Conservation (phyloP, 2,329 filamentous ascomycete species). For the Cytospora paraplurivora region DNA sequence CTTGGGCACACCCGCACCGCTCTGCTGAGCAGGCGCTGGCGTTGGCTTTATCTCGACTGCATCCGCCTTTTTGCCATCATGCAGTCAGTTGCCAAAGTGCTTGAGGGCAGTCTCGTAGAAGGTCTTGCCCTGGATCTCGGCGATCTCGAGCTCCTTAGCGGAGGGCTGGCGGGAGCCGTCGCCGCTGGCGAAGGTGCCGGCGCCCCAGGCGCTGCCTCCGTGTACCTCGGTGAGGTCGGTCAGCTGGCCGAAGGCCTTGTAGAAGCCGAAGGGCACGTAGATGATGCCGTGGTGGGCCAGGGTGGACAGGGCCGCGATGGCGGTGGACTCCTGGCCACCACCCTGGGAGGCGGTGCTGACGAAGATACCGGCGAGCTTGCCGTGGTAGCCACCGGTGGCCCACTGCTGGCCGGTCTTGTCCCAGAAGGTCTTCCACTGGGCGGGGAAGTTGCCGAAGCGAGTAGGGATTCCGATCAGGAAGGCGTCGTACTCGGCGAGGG, state of each 20-base stretch:
- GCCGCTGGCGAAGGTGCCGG: slow-evolving; percentile 78
- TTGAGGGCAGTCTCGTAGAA: slow-evolving; percentile 81
- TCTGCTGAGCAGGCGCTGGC: slow-evolving; percentile 28
- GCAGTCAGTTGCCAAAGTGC: slow-evolving; percentile 71
- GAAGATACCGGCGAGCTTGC: slow-evolving; percentile 92
- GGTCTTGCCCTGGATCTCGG: slow-evolving; percentile 77
- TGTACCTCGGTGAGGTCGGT: slow-evolving; percentile 76
- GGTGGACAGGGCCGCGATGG: slow-evolving; percentile 78
- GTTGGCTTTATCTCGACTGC: neutral
- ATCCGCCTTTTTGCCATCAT: slow-evolving; percentile 52
- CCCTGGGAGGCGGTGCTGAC: slow-evolving; percentile 81
- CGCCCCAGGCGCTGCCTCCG: slow-evolving; percentile 90
- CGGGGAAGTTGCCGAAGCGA: slow-evolving; percentile 94
- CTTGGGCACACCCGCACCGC: slow-evolving; percentile 20
- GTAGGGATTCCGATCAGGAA: slow-evolving; percentile 95
- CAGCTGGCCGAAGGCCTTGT: slow-evolving; percentile 71
- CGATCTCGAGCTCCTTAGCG: slow-evolving; percentile 74
- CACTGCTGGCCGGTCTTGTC: slow-evolving; percentile 88
- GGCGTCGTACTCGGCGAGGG: slow-evolving; percentile 77
- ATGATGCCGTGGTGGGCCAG: slow-evolving; percentile 91
- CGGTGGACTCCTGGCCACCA: slow-evolving; percentile 92
- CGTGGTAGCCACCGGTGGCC: slow-evolving; percentile 73
- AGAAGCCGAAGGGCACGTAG: slow-evolving; percentile 94
- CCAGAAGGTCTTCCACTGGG: slow-evolving; percentile 94
- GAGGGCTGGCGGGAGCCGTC: slow-evolving; percentile 86